Evolutionary conservation across 148 eudicot genomes (phyloP).

Genomic region (Oxyria digyna): DNA sequence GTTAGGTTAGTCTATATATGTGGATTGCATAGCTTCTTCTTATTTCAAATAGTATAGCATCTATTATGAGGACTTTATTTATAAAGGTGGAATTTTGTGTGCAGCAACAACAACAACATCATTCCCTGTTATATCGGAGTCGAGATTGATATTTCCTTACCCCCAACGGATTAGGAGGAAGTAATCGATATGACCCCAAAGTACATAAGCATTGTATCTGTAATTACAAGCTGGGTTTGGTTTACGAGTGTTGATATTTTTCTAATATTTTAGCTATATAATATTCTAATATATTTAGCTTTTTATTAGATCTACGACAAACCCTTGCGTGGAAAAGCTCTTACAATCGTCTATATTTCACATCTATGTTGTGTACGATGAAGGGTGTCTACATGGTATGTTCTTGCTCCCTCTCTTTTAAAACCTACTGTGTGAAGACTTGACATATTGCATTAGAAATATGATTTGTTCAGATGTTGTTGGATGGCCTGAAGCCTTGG

Average conservation of each 20-base stretch:
- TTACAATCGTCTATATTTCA: conserved; percentile 67
- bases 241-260: not conserved
- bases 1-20: too few relatives aligned
- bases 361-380: conserved; percentile 67
- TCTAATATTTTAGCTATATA: not conserved
- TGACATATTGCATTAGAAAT: not conserved
- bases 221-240: not conserved
- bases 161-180: too few relatives aligned
- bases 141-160: too few relatives aligned
- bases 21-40: too few relatives aligned
- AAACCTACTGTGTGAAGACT: conserved; percentile 2
- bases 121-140: too few relatives aligned
- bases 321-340: conserved; percentile 61
- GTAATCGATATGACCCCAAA: too few relatives aligned
- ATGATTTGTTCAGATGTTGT: not conserved
- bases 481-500: not conserved
- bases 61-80: not conserved
- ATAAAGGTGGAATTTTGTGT: not conserved
- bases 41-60: too few relatives aligned
- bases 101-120: not conserved
- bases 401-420: conserved; percentile 11
- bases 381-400: conserved; percentile 86
- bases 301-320: conserved; percentile 53
- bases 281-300: not conserved
- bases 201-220: not conserved